Base-by-base conservation (phyloP, 116 monocot genomes). In the Trichopus zeylanicus region DNA sequence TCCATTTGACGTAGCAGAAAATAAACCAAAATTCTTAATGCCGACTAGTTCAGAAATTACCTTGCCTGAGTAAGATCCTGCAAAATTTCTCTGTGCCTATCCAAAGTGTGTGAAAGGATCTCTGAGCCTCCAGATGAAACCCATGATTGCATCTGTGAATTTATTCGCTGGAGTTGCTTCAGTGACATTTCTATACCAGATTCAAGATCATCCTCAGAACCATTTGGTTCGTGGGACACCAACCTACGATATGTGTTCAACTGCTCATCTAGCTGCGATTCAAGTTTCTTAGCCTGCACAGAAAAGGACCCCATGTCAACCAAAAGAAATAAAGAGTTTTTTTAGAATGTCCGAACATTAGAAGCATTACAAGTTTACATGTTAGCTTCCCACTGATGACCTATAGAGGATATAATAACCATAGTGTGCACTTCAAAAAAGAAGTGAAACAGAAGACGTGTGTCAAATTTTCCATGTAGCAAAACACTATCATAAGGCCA, bases 51-150 rank as follows among this genome's bases (percentile, higher is more conserved):
- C 29, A 56, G 4, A 13, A 54, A 54, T 11, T 6, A 27, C 28
- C 25, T 55, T 69, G 87, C 95, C 87, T 90, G 90, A 42, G 84
- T 84, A 67, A 97, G 87, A 64, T 97, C 97, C 60, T 87, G 97
- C 42, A 79, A 51, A 72, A 97, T 91, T 79, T 91, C 91, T 67
- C 49, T 84, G 66, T 93, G 88, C 2, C 91, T 63, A 56, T 84
- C 87, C 61, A 97, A 80, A 2, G 91, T 91, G 68, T 97, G 91
- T 38, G 91, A 87, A 63, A 97, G 79, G 60, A 97, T 79, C 64
- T 91, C 91, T 53, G 91, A 82, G 46, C 84, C 87, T 57, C 91
- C 97, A 47, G 87, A 87, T 24, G 91, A 91, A 19, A 97, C 79
- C 87, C 91, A 87, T 48, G 75, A 64, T 60, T 97, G 91, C 91